These are phyloP conservation scores for Circinella umbellata DNA, from an alignment of 371 early-diverging fungal genomes.

Conservation along the genomic window DNA sequence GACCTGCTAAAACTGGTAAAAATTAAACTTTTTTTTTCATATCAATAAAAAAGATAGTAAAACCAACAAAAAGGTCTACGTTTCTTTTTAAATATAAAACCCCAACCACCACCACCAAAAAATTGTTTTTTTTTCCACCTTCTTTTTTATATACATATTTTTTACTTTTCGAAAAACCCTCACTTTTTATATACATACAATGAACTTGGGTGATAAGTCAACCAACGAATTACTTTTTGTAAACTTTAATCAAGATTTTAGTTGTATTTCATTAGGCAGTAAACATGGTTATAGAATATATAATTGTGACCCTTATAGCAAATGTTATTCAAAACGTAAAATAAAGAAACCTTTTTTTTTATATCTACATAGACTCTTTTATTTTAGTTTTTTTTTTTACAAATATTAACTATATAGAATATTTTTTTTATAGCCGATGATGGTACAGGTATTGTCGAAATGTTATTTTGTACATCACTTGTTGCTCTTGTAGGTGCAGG, in stretches of 20 bases:
- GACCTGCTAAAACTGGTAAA: too few relatives aligned
- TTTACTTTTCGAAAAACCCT: neutral
- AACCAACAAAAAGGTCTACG: too few relatives aligned
- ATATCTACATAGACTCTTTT: too few relatives aligned
- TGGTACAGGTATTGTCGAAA: conserved; percentile 93
- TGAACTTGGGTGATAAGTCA: conserved; percentile 24
- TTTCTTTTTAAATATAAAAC: too few relatives aligned
- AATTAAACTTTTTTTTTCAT: too few relatives aligned
- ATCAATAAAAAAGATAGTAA: too few relatives aligned
- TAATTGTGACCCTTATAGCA: conserved; percentile 95
- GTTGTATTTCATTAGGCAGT: conserved; percentile 91
- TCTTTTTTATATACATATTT: too few relatives aligned
- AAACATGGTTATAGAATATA: conserved; percentile 88
- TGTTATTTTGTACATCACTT: conserved; percentile 94
- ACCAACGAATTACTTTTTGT: conserved; percentile 68
- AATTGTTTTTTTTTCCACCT: neutral
- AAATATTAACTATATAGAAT: too few relatives aligned
- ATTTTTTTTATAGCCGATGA: conserved; percentile 66
- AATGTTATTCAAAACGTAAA: conserved; percentile 82
- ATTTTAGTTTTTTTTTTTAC: too few relatives aligned
- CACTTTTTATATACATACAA: neutral
- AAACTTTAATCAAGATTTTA: conserved; percentile 94
- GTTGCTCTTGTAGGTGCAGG: conserved; percentile 96
- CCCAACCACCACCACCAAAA: too few relatives aligned
- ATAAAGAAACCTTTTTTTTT: too few relatives aligned